These are phyloP conservation scores for Chaetomium sp. DNA, from an alignment of 2,329 filamentous ascomycete species.

Conservation along the genomic window DNA sequence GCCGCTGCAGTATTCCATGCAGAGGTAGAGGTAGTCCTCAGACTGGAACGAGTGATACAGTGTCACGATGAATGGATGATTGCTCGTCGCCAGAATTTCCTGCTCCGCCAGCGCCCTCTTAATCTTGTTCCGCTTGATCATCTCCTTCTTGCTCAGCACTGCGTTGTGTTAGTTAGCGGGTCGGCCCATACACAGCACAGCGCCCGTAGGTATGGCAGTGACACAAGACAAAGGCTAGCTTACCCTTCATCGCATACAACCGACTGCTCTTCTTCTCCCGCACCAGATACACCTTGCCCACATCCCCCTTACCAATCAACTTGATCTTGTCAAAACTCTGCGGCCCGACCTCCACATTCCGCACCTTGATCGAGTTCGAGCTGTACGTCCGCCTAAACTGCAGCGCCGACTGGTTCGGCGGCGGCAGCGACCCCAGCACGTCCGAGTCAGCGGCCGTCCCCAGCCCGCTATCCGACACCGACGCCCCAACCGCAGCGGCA, in stretches of 20 bases:
- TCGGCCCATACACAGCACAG: too few species aligned
- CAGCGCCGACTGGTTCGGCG: constrained; percentile 60
- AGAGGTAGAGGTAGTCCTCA: constrained; percentile 96
- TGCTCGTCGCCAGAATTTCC: constrained; percentile 96
- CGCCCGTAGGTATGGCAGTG: too few species aligned
- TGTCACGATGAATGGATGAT: constrained; percentile 98
- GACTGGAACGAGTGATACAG: constrained; percentile 99
- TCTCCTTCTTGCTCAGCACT: constrained; percentile 99
- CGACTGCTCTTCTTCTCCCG: constrained; percentile 95
- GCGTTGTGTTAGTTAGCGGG: constrained; percentile 31
- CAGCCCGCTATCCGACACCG: constrained; percentile 33
- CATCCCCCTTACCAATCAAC: constrained; percentile 96
- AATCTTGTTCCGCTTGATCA: constrained; percentile 99
- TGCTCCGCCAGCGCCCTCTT: constrained; percentile 96
- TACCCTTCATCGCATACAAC: constrained; percentile 98
- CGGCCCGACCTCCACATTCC: constrained; percentile 92
- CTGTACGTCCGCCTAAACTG: constrained; percentile 94
- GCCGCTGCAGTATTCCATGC: constrained; percentile 99
- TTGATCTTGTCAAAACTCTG: constrained; percentile 99
- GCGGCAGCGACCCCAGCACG: constrained; percentile 55
- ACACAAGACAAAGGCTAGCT: constrained; percentile 18
- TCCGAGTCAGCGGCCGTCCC: constrained; percentile 39
- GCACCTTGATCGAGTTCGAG: constrained; percentile 97
- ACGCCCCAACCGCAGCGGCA: constrained; percentile 30
- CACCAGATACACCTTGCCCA: constrained; percentile 96